phyloP scores from a whole-genome alignment of 306 rosid species.

The Cucurbita moschata region DNA sequence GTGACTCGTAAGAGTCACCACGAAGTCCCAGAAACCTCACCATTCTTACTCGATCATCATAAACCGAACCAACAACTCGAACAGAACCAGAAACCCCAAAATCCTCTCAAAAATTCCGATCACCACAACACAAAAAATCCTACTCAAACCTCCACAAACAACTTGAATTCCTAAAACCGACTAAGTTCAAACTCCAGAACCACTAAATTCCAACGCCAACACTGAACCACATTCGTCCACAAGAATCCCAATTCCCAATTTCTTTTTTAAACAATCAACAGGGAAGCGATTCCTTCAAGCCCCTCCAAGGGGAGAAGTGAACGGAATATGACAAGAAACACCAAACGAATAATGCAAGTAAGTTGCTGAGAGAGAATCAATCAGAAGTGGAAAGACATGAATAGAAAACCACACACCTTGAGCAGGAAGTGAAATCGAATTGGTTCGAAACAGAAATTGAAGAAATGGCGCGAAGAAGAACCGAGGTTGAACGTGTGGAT shows the following conservation, averaged over 20 bases:
- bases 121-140: not conserved
- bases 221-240: not conserved
- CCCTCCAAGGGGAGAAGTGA: not conserved
- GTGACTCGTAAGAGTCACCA: constrained; percentile 45
- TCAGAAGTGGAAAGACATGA: not conserved
- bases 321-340: not conserved
- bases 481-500: not conserved
- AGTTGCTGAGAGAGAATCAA: not conserved
- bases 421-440: not conserved
- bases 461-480: not conserved
- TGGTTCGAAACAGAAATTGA: not conserved
- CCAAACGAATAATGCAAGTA: not conserved
- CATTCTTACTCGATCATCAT: constrained; percentile 54
- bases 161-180: not conserved
- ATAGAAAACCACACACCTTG: not conserved
- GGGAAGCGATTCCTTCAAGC: not conserved
- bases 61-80: constrained; percentile 11
- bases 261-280: not conserved
- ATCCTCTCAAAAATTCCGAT: not conserved
- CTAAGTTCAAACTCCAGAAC: not conserved
- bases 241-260: not conserved
- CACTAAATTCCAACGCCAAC: not conserved
- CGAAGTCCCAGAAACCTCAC: constrained; percentile 72
- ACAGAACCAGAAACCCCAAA: not conserved
- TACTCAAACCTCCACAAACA: not conserved